Percentiles rank a stretch among this genome's conserved stretches.
phyloP scores from a whole-genome alignment of 352 stramenopile species.

The Phytophthora chlamydospora region DNA sequence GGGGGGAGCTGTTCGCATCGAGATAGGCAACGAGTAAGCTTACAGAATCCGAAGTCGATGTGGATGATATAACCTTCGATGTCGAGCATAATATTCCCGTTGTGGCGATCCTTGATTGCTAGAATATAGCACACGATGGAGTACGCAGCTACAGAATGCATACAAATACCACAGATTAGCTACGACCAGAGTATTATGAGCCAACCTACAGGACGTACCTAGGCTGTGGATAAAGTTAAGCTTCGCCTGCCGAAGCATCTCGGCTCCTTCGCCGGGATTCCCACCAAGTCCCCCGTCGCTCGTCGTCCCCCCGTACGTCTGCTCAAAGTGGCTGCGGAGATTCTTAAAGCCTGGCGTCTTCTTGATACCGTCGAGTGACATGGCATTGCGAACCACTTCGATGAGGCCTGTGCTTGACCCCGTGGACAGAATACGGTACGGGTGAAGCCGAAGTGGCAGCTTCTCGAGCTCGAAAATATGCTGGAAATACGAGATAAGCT shows the following conservation, averaged over 20 bases:
- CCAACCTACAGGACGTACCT: constrained; percentile 51
- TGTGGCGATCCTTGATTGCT: constrained; percentile 98
- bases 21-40: constrained; percentile 16
- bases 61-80: constrained; percentile 96
- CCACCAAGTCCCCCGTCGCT: constrained; percentile 48
- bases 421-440: constrained; percentile 97
- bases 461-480: constrained; percentile 93
- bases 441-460: constrained; percentile 92
- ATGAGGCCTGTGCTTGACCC: constrained; percentile 95
- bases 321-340: constrained; percentile 93
- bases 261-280: constrained; percentile 31
- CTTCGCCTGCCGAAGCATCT: constrained; percentile 66
- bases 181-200: not conserved
- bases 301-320: constrained; percentile 84
- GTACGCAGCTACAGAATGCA: constrained; percentile 92
- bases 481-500: constrained; percentile 96
- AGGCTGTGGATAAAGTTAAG: constrained; percentile 88
- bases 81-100: constrained; percentile 99
- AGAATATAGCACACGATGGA: constrained; percentile 98
- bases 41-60: constrained; percentile 99
- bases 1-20: not conserved
- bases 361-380: constrained; percentile 97
- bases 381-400: constrained; percentile 95
- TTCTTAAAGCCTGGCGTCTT: constrained; percentile 87
- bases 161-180: constrained; percentile 39